Evolutionary conservation across 306 rosid species (phyloP).

Genomic region (Quillaja saponaria): DNA sequence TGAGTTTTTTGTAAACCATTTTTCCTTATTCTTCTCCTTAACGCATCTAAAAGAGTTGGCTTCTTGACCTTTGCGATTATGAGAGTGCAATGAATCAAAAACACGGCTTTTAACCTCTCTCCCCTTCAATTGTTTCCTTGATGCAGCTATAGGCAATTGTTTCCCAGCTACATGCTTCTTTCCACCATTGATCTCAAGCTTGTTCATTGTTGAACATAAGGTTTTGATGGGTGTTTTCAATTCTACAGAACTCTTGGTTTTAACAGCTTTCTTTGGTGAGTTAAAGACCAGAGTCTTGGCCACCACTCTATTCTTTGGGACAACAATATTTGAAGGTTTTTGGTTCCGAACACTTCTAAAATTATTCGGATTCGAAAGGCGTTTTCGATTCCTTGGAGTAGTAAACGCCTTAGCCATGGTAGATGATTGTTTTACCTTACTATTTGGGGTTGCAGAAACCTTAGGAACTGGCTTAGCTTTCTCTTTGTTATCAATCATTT

Average conservation of each 20-base stretch:
- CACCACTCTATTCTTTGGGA: conserved; percentile 56
- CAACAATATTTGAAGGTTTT: conserved; percentile 43
- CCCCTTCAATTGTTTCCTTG: conserved; percentile 61
- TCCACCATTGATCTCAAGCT: conserved; percentile 59
- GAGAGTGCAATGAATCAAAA: conserved; percentile 56
- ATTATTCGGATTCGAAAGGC: conserved; percentile 48
- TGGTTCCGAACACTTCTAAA: conserved; percentile 76
- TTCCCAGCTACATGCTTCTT: conserved; percentile 56
- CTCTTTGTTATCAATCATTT: conserved; percentile 36
- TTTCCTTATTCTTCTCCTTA: conserved; percentile 48
- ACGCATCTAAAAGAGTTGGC: conserved; percentile 32
- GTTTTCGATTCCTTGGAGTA: conserved; percentile 75
- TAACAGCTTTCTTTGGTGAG: conserved; percentile 70
- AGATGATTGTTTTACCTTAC: conserved; percentile 57
- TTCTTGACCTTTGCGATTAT: conserved; percentile 43
- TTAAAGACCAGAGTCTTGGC: conserved; percentile 71
- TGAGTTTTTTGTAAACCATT: conserved; percentile 32
- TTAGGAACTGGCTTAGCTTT: conserved; percentile 46
- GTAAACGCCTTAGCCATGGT: conserved; percentile 63
- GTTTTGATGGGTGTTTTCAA: conserved; percentile 54
- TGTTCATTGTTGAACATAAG: conserved; percentile 72
- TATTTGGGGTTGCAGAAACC: conserved; percentile 58
- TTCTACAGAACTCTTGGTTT: conserved; percentile 47
- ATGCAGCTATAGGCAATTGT: conserved; percentile 42
- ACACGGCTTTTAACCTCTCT: conserved; percentile 88